Conservation (phyloP, 139 green algal genomes). For the Chlamydomonas sp. region DNA sequence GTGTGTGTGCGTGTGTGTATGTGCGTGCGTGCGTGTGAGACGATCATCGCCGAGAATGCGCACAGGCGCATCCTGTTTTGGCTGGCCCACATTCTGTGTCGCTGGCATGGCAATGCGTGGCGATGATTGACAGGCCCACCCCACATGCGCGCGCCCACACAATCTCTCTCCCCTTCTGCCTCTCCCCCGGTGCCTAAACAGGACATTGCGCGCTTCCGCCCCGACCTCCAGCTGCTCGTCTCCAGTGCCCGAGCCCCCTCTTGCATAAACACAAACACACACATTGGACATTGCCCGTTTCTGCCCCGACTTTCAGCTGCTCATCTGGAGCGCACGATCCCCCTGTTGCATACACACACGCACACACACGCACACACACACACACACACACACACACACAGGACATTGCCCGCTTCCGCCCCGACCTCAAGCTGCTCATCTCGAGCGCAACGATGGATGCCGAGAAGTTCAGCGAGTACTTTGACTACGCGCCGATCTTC, state of each 20-base stretch:
- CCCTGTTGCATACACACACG: background rate
- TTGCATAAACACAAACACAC: background rate
- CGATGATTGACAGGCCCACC: no score
- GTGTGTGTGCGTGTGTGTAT: no score
- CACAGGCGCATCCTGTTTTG: no score
- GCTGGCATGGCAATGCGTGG: no score
- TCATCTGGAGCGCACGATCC: constrained; percentile 1
- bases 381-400: background rate
- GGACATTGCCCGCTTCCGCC: constrained; percentile 56
- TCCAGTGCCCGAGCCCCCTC: background rate
- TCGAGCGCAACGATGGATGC: constrained; percentile 83
- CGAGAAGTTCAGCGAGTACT: constrained; percentile 92
- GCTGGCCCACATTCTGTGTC: no score
- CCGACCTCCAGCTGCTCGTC: constrained; percentile 1
- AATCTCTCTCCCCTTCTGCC: no score
- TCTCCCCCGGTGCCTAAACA: no score
- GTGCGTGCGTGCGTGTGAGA: no score
- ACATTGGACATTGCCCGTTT: background rate
- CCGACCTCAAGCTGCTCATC: constrained; percentile 96
- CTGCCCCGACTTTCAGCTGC: background rate
- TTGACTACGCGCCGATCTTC: constrained; percentile 95
- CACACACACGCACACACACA: constrained; percentile 1
- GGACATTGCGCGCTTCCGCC: background rate
- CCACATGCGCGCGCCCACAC: no score
- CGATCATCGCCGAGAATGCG: no score